Evolutionary conservation across 164 flowering plant genomes (phyloP).

Genomic region (Umbellularia californica): DNA sequence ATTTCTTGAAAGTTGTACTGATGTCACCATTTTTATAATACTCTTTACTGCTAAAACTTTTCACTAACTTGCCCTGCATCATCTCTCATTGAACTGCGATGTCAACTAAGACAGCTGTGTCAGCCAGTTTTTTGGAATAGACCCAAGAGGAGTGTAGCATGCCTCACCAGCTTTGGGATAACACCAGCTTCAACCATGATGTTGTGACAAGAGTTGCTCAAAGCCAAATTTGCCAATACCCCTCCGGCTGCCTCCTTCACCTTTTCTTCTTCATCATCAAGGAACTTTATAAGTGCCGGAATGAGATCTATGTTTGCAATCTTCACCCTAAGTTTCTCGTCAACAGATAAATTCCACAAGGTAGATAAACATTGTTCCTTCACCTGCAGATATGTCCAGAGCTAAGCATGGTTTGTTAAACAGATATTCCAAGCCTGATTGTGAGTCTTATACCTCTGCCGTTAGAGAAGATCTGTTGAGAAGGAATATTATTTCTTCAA

Average conservation of each 20-base stretch:
- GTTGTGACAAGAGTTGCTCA: conserved; percentile 49
- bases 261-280: conserved; percentile 61
- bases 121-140: neutral
- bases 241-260: conserved; percentile 84
- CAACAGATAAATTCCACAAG: conserved; percentile 84
- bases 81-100: too few relatives aligned
- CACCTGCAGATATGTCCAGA: conserved; percentile 45
- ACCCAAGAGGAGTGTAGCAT: neutral
- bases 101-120: neutral
- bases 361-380: conserved; percentile 72
- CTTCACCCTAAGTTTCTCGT: conserved; percentile 54
- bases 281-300: conserved; percentile 48
- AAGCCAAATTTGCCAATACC: conserved; percentile 68
- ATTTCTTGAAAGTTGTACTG: too few relatives aligned
- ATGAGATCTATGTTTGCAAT: conserved; percentile 52
- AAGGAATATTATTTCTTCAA: conserved; percentile 69
- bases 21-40: too few relatives aligned
- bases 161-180: conserved; percentile 76
- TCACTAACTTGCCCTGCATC: too few relatives aligned
- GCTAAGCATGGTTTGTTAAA: conserved; percentile 3
- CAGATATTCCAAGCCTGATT: conserved; percentile 9
- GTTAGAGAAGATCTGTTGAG: conserved; percentile 46
- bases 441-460: conserved; percentile 42
- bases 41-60: too few relatives aligned
- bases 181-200: conserved; percentile 81